These are phyloP conservation scores for Caloboletus inedulis DNA, from an alignment of 1,284 basidiomycete genomes.

Conservation along the genomic window DNA sequence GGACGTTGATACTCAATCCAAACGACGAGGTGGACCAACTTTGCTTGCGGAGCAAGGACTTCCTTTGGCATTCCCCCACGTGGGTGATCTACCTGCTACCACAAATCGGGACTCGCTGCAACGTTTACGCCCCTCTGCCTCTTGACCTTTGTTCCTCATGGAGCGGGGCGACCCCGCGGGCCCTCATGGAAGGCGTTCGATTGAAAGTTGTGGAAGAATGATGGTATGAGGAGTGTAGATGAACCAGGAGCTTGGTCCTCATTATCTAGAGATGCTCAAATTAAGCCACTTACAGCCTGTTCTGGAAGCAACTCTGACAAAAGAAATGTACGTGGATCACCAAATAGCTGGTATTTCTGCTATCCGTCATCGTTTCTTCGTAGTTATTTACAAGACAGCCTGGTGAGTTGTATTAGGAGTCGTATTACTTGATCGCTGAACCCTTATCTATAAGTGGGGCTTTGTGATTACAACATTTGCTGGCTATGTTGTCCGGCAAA, in stretches of 20 bases:
- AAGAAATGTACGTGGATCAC: slow-evolving; percentile 43
- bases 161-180: slow-evolving; percentile 38
- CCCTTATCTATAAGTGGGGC: slow-evolving; percentile 21
- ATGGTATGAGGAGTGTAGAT: slow-evolving; percentile 36
- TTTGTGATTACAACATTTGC: slow-evolving; percentile 40
- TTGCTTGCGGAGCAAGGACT: slow-evolving; percentile 44
- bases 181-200: slow-evolving; percentile 31
- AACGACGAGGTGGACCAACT: slow-evolving; percentile 45
- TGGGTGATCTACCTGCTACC: slow-evolving; percentile 39
- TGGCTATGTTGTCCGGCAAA: slow-evolving; percentile 44
- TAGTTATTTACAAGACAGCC: slow-evolving; percentile 47
- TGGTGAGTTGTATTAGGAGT: slow-evolving; percentile 39
- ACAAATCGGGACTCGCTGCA: slow-evolving; percentile 40
- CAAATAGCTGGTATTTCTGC: slow-evolving; percentile 46
- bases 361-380: slow-evolving; percentile 42
- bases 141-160: slow-evolving; percentile 44
- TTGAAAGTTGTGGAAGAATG: slow-evolving; percentile 45
- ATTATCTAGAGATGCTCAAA: slow-evolving; percentile 52
- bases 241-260: slow-evolving; percentile 41
- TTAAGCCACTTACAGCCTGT: slow-evolving; percentile 21
- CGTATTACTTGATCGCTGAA: background rate
- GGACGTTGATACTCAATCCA: slow-evolving; percentile 45
- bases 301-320: background rate
- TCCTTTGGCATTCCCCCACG: slow-evolving; percentile 32
- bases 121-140: slow-evolving; percentile 50